Conservation (phyloP, 2,329 filamentous ascomycete species). For the Cyphellophora attinorum region DNA sequence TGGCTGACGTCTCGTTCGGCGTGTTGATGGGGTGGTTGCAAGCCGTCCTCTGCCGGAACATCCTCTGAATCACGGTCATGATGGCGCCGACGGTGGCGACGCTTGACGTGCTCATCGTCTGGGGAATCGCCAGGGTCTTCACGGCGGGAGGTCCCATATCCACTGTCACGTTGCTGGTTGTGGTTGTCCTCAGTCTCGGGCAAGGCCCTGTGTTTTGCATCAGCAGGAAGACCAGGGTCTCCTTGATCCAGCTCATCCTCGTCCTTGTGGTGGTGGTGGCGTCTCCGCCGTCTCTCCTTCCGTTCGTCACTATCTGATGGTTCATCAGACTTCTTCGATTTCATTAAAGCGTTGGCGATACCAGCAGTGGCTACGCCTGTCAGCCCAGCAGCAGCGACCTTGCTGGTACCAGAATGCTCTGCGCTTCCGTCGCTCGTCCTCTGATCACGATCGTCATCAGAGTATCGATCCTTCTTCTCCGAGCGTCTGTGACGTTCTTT, state of each 20-base stretch:
- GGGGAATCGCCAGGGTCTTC: slow-evolving; percentile 15
- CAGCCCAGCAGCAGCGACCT: slow-evolving; percentile 13
- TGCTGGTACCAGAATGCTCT: slow-evolving; percentile 13
- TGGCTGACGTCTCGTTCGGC: no score
- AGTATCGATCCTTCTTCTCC: slow-evolving; percentile 7
- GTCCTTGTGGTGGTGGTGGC: slow-evolving; percentile 9
- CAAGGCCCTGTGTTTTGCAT: slow-evolving; percentile 2
- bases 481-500: slow-evolving; percentile 8
- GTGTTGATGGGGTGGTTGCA: no score
- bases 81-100: slow-evolving; percentile 5
- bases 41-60: neutral
- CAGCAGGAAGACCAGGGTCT: slow-evolving; percentile 6
- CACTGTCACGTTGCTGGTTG: slow-evolving; percentile 4
- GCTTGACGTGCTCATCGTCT: slow-evolving; percentile 9
- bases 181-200: slow-evolving; percentile 11
- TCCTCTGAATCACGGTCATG: neutral
- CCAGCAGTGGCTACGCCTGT: slow-evolving; percentile 14
- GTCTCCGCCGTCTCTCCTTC: slow-evolving; percentile 12
- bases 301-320: slow-evolving; percentile 15
- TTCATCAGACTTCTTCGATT: slow-evolving; percentile 10
- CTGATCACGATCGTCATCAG: slow-evolving; percentile 9
- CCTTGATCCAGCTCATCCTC: slow-evolving; percentile 7
- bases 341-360: slow-evolving; percentile 10
- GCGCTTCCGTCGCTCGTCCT: slow-evolving; percentile 16
- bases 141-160: slow-evolving; percentile 6